Evolutionary conservation across 495 filamentous ascomycete genomes (phyloP).

Genomic region (Aspergillus leporis): DNA sequence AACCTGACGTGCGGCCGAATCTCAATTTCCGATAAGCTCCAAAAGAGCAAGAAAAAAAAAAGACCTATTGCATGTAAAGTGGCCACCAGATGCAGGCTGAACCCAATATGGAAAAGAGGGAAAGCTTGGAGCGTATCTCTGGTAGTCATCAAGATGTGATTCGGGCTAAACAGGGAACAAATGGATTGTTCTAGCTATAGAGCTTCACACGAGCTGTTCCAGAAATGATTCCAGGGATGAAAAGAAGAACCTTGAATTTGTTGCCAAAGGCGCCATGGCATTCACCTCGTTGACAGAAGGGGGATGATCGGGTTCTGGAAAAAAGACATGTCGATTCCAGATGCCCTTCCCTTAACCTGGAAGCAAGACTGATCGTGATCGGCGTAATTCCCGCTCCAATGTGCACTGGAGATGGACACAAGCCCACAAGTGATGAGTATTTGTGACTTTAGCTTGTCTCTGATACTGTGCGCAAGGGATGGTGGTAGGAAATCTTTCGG

Average conservation of each 20-base stretch:
- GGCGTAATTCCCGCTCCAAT: slow-evolving; percentile 20
- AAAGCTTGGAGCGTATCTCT: not conserved
- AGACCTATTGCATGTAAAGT: slow-evolving; percentile 4
- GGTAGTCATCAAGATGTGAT: not conserved
- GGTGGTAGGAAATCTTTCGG: slow-evolving; percentile 7
- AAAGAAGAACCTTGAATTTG: not conserved
- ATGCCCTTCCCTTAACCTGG: not conserved
- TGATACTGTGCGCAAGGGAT: slow-evolving; percentile 26
- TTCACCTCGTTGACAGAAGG: slow-evolving; percentile 21
- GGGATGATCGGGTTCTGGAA: slow-evolving; percentile 28
- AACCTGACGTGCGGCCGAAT: not conserved
- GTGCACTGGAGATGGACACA: slow-evolving; percentile 11
- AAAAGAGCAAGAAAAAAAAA: not conserved
- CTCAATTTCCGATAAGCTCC: not conserved
- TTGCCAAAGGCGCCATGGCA: slow-evolving; percentile 4
- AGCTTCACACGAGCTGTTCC: slow-evolving; percentile 8
- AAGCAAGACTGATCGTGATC: slow-evolving; percentile 17
- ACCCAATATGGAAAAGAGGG: not conserved
- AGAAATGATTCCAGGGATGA: slow-evolving; percentile 1
- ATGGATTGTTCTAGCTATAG: not conserved
- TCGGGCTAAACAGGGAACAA: not conserved
- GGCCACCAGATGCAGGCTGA: not conserved
- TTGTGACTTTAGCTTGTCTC: slow-evolving; percentile 12
- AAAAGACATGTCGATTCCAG: slow-evolving; percentile 19
- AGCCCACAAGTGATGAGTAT: slow-evolving; percentile 9